phyloP scores from a whole-genome alignment of 2,329 filamentous ascomycete genomes.

The Elsinoe necatrix region DNA sequence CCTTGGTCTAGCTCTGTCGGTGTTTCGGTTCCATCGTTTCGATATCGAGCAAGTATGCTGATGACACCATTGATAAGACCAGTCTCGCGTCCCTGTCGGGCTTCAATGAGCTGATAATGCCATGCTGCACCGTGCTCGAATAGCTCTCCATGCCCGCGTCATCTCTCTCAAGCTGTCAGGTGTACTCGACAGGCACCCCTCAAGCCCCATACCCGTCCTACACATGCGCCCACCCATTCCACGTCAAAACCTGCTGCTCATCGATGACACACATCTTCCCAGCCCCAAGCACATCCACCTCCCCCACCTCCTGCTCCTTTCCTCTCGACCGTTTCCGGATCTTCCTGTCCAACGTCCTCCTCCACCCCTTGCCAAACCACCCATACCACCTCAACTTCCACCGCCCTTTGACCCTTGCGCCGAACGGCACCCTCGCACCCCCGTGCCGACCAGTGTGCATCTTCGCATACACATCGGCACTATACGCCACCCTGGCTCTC shows the following conservation, averaged over 20 bases:
- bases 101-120: background rate
- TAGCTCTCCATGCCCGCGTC: too few species aligned
- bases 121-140: background rate
- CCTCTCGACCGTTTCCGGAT: constrained; percentile 17
- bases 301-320: constrained; percentile 25
- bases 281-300: constrained; percentile 12
- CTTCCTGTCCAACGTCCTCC: constrained; percentile 21
- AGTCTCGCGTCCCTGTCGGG: background rate
- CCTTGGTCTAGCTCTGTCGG: too few species aligned
- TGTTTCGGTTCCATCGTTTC: background rate
- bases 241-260: constrained; percentile 25
- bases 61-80: background rate
- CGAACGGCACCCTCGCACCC: constrained; percentile 41
- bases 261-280: constrained; percentile 25
- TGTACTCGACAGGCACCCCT: background rate
- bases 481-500: constrained; percentile 60
- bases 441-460: constrained; percentile 18
- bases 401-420: constrained; percentile 44
- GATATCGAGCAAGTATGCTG: background rate
- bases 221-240: constrained; percentile 26
- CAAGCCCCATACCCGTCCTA: constrained; percentile 18
- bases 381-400: constrained; percentile 52
- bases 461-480: constrained; percentile 31
- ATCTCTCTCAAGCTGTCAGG: too few species aligned
- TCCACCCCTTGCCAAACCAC: constrained; percentile 32